Conservation (phyloP, 805 yeast species). For the Starmerella riodocensis region DNA sequence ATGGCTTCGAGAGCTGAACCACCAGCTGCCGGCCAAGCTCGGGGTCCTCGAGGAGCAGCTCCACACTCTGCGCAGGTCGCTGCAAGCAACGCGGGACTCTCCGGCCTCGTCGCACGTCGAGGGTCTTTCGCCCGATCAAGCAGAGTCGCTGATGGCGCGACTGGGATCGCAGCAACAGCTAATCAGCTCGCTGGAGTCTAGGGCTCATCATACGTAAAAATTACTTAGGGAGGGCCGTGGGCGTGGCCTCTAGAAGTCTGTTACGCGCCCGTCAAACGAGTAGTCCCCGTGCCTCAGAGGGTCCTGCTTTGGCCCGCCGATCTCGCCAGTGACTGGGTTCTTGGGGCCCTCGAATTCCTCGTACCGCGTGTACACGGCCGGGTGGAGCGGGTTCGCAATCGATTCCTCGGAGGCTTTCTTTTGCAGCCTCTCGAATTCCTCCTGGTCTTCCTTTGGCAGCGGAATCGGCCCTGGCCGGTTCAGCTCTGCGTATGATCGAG, state of each 20-base stretch:
- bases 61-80: too few relatives aligned
- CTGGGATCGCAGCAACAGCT: too few relatives aligned
- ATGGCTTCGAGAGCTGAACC: too few relatives aligned
- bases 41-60: too few relatives aligned
- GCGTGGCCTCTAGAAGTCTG: constrained; percentile 56
- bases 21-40: too few relatives aligned
- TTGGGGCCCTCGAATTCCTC: constrained; percentile 93
- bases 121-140: too few relatives aligned
- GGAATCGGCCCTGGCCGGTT: constrained; percentile 48
- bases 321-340: constrained; percentile 88
- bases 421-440: constrained; percentile 80
- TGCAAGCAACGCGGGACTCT: too few relatives aligned
- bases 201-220: too few relatives aligned
- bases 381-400: constrained; percentile 31
- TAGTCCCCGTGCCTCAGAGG: constrained; percentile 86
- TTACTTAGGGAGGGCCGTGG: too few relatives aligned
- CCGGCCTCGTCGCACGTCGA: too few relatives aligned
- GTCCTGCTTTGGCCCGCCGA: constrained; percentile 96
- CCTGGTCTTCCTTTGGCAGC: constrained; percentile 68
- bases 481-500: constrained; percentile 11
- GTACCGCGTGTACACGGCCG: constrained; percentile 59
- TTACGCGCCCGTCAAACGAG: constrained; percentile 90
- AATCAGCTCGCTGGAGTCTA: too few relatives aligned
- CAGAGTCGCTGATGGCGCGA: too few relatives aligned
- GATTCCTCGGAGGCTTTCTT: constrained; percentile 56